Conservation (phyloP, 805 yeast genomes). For the Ogataea degrootiae region DNA sequence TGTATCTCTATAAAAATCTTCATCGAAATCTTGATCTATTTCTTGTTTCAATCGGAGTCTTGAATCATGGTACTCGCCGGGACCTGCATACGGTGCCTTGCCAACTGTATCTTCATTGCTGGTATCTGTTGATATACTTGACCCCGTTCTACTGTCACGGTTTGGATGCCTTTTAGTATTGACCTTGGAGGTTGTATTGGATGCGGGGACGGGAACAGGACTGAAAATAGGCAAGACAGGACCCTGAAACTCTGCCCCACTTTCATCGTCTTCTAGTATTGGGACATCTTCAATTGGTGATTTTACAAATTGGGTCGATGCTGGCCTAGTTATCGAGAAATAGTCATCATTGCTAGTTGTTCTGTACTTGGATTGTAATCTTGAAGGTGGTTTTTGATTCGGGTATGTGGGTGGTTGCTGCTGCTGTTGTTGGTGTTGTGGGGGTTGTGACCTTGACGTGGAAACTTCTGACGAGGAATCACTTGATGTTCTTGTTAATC, state of each 20-base stretch:
- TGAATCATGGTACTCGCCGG: constrained; percentile 1
- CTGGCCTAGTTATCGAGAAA: constrained; percentile 2
- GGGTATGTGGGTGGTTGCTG: background rate
- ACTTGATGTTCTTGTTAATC: background rate
- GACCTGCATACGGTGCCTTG: background rate
- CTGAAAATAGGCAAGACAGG: constrained; percentile 26
- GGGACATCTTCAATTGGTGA: constrained; percentile 22
- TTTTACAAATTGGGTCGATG: constrained; percentile 3
- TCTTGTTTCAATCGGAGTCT: constrained; percentile 12
- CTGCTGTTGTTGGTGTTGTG: background rate
- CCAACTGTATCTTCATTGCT: background rate
- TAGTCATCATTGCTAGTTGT: constrained; percentile 1
- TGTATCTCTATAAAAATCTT: constrained; percentile 24
- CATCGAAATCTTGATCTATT: constrained; percentile 30
- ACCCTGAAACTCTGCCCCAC: constrained; percentile 18
- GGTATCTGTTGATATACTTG: background rate
- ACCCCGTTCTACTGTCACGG: background rate
- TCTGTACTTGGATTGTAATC: background rate
- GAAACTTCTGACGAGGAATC: background rate
- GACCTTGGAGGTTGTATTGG: background rate
- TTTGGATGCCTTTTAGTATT: background rate
- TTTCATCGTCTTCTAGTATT: constrained; percentile 29
- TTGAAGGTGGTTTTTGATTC: background rate
- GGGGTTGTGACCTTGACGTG: background rate
- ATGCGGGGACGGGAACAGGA: background rate